A percentile compares a stretch with the other conserved stretches of the same genome.
Conservation (phyloP, 139 green algal genomes). For the Micromonas pusilla region DNA sequence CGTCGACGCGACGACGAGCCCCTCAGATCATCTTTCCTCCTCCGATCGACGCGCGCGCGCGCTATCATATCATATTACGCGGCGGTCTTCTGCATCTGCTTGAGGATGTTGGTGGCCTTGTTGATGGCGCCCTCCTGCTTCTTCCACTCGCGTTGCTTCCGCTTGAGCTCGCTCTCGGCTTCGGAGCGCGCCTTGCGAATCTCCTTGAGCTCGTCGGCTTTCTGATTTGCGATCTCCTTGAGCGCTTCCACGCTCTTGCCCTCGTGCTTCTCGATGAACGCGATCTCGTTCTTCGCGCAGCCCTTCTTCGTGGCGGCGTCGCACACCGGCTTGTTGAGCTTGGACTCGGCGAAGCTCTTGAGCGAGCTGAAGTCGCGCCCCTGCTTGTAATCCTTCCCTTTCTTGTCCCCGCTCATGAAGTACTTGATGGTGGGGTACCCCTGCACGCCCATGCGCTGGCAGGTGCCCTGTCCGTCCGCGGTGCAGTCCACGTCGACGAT, state of each 20-base stretch:
- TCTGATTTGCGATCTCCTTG: neutral
- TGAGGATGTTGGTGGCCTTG: conserved; percentile 23
- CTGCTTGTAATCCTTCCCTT: conserved; percentile 33
- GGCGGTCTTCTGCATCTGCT: conserved; percentile 30
- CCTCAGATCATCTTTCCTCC: too few species aligned
- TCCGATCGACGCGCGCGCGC: too few species aligned
- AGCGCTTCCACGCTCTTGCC: conserved; percentile 14
- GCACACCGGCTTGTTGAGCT: conserved; percentile 27
- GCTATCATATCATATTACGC: neutral
- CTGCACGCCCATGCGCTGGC: conserved; percentile 32
- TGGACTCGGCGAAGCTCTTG: conserved; percentile 23
- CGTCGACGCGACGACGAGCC: too few species aligned
- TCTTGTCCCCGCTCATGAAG: conserved; percentile 29
- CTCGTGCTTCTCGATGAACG: conserved; percentile 31
- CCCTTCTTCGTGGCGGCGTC: conserved; percentile 33
- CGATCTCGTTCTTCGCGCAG: conserved; percentile 31
- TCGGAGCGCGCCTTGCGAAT: conserved; percentile 18
- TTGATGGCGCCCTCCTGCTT: conserved; percentile 21
- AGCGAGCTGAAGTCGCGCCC: conserved; percentile 29
- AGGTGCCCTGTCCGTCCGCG: conserved; percentile 26
- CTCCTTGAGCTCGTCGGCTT: conserved; percentile 17
- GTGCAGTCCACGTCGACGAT: conserved; percentile 41
- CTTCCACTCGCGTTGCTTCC: conserved; percentile 26
- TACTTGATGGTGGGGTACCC: conserved; percentile 41
- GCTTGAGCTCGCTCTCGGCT: conserved; percentile 17